These are phyloP conservation scores for Flammula alnicola DNA, from an alignment of 1,284 basidiomycete species.

Conservation along the genomic window DNA sequence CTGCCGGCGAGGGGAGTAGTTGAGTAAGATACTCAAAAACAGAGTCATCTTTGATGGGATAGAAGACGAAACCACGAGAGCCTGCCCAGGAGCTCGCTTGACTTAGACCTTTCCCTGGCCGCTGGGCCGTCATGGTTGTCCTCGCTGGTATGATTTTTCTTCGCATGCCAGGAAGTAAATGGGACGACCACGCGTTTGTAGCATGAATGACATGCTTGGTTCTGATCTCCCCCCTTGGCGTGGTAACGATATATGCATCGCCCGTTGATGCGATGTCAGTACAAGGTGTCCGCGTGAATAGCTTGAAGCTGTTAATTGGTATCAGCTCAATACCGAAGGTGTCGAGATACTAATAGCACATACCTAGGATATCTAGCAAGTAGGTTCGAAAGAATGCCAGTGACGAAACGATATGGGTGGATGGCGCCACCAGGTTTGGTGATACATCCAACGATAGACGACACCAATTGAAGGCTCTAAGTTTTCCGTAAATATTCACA, in stretches of 20 bases:
- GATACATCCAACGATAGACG: conserved; percentile 49
- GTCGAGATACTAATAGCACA: conserved; percentile 12
- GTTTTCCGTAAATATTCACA: neutral
- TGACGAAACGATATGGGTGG: conserved; percentile 63
- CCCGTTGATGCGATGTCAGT: conserved; percentile 36
- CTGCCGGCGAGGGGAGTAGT: conserved; percentile 41
- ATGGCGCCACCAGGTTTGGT: conserved; percentile 52
- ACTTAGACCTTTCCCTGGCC: conserved; percentile 47
- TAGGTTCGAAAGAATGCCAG: conserved; percentile 52
- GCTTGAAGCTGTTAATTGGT: conserved; percentile 43
- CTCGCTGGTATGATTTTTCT: conserved; percentile 61
- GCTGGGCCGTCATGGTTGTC: conserved; percentile 71
- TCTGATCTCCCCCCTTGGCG: conserved; percentile 58
- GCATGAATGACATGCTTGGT: conserved; percentile 75
- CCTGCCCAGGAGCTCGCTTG: conserved; percentile 31
- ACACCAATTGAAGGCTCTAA: conserved; percentile 49
- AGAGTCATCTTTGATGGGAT: conserved; percentile 38
- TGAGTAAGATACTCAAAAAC: conserved; percentile 78
- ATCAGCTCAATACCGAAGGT: neutral
- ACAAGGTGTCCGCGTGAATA: conserved; percentile 58
- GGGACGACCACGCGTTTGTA: conserved; percentile 77
- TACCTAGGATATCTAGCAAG: conserved; percentile 47
- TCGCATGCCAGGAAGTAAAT: conserved; percentile 69
- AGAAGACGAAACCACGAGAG: conserved; percentile 62
- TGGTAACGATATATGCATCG: conserved; percentile 48